Evolutionary conservation across 1,284 basidiomycete genomes (phyloP).

Genomic region (Marasmius oreades): DNA sequence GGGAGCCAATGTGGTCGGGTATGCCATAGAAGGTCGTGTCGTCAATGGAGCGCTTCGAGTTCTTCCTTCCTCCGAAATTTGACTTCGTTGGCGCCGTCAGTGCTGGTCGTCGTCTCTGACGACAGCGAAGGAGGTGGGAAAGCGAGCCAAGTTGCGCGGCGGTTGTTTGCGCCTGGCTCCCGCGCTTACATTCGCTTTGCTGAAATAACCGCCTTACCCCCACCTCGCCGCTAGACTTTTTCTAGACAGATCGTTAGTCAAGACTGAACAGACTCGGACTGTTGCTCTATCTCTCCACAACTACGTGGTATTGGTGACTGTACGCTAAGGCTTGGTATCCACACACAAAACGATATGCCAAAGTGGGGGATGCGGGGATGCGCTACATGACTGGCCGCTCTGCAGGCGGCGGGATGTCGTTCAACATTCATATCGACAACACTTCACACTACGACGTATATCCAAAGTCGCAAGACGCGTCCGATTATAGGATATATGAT

Average conservation of each 20-base stretch:
- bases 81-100: constrained; percentile 1
- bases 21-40: constrained; percentile 15
- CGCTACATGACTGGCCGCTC: too few species aligned
- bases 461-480: background rate
- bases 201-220: background rate
- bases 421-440: too few species aligned
- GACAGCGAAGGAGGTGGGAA: constrained; percentile 3
- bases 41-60: background rate
- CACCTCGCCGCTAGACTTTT: too few species aligned
- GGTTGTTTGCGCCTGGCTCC: background rate
- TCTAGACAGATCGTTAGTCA: too few species aligned
- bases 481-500: background rate
- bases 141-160: background rate
- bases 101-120: background rate
- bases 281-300: background rate
- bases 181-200: constrained; percentile 3
- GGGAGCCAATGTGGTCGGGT: constrained; percentile 30
- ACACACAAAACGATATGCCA: too few species aligned
- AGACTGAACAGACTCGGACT: too few species aligned
- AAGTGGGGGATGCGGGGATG: too few species aligned
- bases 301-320: too few species aligned
- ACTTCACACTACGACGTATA: too few species aligned
- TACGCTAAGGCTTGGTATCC: too few species aligned
- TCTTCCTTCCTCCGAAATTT: background rate
- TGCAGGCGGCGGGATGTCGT: too few species aligned